Evolutionary conservation across 2,329 filamentous ascomycete genomes (phyloP), one percentile per base, ranked within the genome.

Genomic region (Arthrinium phaeospermum): DNA sequence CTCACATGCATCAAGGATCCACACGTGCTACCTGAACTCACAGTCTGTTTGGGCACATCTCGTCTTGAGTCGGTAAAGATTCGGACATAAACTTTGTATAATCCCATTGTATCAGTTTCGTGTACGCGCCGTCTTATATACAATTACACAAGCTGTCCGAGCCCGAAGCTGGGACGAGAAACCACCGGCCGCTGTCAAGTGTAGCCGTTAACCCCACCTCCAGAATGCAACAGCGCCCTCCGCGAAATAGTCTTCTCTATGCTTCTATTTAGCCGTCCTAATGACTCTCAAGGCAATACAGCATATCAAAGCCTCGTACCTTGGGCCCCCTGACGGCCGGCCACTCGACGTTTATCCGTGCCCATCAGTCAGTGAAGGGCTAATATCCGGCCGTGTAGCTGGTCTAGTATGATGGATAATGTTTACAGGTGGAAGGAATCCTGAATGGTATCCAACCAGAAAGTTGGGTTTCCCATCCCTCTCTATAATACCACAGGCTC

Each of bases 401-500:
- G 67, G 7, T 68, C 70, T 73, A 72, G 64, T 71, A 67, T 27
- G 30, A 37, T 41, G 37, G 70, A 19, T 71, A 72, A 67, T 49
- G 72, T 34, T 72, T 74, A 57, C 71, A 45, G 34, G 68, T 68
- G 68, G 71, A 74, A 27, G 27, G 64, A 68, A 71, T 70, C 73
- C 71, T 72, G 74, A 70, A 53, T 71, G 70, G 67, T 72, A 73
- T 73, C 67, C 67, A 68, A 68, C 41, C 46, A 24, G 34, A 24
- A 71, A 46, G 2, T 41, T 61, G 41, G 2, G 30, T 3, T 22
- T 24, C 13, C 67, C 67, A 27, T 51, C 64, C 71, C 57, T 41
- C 30, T 41, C 34, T 64, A 64, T 41, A 64, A 64, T 64, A 64
- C 72, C 67, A 75, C 67, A 19, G 78, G 78, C 67, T 85, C 84